Conservation (phyloP, 2,329 filamentous ascomycete genomes). For the Orbilia javanica region DNA sequence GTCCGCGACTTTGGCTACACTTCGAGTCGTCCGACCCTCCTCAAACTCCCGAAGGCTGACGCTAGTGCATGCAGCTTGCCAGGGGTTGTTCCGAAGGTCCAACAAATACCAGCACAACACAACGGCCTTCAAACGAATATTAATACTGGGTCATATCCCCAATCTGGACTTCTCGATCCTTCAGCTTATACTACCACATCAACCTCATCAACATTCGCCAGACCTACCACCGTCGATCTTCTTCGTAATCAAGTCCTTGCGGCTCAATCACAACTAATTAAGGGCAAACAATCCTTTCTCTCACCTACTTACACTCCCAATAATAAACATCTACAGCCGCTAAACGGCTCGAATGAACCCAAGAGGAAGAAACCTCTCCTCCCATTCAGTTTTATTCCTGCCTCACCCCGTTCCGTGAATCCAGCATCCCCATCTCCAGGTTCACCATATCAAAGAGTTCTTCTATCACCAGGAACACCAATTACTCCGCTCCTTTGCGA, state of each 20-base stretch:
- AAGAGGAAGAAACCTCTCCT: conserved; percentile 57
- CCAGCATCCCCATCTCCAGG: not conserved
- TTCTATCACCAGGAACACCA: conserved; percentile 32
- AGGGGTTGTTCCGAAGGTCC: conserved; percentile 54
- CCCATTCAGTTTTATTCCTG: conserved; percentile 59
- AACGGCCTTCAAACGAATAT: conserved; percentile 43
- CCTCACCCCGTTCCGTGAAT: conserved; percentile 57
- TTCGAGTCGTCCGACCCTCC: conserved; percentile 48
- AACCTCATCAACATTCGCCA: conserved; percentile 3
- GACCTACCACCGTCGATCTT: conserved; percentile 20
- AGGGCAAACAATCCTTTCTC: conserved; percentile 42
- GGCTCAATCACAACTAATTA: conserved; percentile 52
- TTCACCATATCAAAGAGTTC: conserved; percentile 26
- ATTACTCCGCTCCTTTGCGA: conserved; percentile 46
- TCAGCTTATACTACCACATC: conserved; percentile 20
- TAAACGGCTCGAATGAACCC: conserved; percentile 57
- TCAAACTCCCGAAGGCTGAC: conserved; percentile 53
- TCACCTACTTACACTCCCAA: conserved; percentile 40
- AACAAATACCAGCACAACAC: conserved; percentile 44
- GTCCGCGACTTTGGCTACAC: conserved; percentile 41
- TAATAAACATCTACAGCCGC: conserved; percentile 33
- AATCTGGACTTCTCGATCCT: conserved; percentile 44
- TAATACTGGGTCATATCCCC: conserved; percentile 46
- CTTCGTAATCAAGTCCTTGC: conserved; percentile 54
- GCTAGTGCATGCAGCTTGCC: conserved; percentile 46